These are phyloP conservation scores for Collariella sp. DNA, from an alignment of 495 filamentous ascomycete species.

Conservation along the genomic window DNA sequence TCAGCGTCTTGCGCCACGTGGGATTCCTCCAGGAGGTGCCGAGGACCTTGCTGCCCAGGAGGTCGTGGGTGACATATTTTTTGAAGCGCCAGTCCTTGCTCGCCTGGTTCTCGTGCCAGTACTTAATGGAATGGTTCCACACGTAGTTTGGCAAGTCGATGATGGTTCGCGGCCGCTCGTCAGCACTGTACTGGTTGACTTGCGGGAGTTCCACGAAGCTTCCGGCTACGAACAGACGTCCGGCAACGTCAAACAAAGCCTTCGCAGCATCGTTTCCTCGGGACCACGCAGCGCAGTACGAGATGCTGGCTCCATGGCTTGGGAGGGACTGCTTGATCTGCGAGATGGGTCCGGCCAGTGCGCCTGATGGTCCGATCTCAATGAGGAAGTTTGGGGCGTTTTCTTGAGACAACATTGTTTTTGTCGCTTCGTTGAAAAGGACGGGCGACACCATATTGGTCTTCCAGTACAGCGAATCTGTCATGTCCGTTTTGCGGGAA, in stretches of 20 bases:
- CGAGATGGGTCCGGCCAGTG: conserved; percentile 39
- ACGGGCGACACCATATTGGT: conserved; percentile 29
- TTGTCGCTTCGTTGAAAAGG: conserved; percentile 30
- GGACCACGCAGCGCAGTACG: conserved; percentile 23
- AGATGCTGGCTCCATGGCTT: neutral
- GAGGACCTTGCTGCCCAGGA: conserved; percentile 12
- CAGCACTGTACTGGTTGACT: conserved; percentile 3
- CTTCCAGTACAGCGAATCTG: conserved; percentile 22
- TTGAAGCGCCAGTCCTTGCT: conserved; percentile 15
- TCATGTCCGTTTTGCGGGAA: conserved; percentile 5
- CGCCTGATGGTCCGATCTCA: conserved; percentile 46
- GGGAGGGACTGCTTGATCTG: conserved; percentile 26
- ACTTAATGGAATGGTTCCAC: conserved; percentile 22
- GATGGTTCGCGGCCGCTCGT: neutral
- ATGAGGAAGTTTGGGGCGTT: conserved; percentile 26
- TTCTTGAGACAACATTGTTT: conserved; percentile 2
- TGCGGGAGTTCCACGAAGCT: neutral
- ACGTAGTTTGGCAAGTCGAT: conserved; percentile 33
- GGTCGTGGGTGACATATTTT: conserved; percentile 7
- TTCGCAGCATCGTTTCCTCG: conserved; percentile 21
- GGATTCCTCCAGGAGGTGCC: conserved; percentile 17
- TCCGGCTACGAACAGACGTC: conserved; percentile 23
- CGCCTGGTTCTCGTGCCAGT: conserved; percentile 12
- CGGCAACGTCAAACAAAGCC: conserved; percentile 24
- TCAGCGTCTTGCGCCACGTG: conserved; percentile 37